Evolutionary conservation across 129 eudicot species (phyloP).

Genomic region (Pittosporum tobira): DNA sequence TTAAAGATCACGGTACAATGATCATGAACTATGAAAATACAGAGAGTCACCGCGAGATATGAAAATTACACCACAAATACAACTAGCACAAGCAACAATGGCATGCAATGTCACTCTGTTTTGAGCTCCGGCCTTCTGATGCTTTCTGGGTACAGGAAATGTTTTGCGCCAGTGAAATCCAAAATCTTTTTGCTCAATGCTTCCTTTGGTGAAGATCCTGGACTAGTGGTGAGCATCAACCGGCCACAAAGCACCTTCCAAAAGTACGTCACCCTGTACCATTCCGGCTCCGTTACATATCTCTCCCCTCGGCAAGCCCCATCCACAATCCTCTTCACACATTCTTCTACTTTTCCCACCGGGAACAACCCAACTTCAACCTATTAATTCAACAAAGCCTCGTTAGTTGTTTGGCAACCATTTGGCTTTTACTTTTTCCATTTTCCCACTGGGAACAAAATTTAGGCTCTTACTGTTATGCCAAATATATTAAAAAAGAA

Average conservation of each 20-base stretch:
- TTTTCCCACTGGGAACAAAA: too few species aligned
- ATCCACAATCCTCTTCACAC: slow-evolving; percentile 47
- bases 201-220: slow-evolving; percentile 17
- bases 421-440: too few species aligned
- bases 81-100: background rate
- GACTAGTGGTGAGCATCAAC: background rate
- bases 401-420: background rate
- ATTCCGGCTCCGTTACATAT: slow-evolving; percentile 44
- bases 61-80: background rate
- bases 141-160: slow-evolving; percentile 24
- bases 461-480: too few species aligned
- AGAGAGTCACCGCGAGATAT: background rate
- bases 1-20: too few species aligned
- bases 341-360: slow-evolving; percentile 17
- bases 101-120: background rate
- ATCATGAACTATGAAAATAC: too few species aligned
- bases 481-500: background rate
- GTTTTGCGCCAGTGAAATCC: slow-evolving; percentile 21
- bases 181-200: slow-evolving; percentile 26
- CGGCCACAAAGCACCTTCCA: slow-evolving; percentile 32
- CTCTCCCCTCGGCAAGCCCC: slow-evolving; percentile 53
- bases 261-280: slow-evolving; percentile 31
- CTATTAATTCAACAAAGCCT: slow-evolving; percentile 20
- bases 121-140: background rate
- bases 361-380: slow-evolving; percentile 30